Base-by-base conservation (phyloP, 345 rosid species). In the Turritis glabra region DNA sequence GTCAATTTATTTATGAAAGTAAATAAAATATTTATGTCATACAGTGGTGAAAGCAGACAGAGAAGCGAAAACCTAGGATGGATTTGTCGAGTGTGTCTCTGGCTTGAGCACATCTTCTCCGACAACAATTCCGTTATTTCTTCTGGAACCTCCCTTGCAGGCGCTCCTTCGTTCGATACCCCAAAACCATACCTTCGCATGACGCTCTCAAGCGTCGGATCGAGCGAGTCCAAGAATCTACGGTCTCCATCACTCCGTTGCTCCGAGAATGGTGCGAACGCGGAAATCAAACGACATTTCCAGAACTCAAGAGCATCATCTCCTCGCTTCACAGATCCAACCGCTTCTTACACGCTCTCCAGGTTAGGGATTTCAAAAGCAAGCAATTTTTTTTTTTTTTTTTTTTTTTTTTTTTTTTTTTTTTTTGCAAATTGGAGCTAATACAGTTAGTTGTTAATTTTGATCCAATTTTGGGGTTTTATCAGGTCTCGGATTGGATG, bases 401-500 rank as follows among this genome's bases (percentile, higher is more conserved):
- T 32, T 33, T 30, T 29, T 29, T 29, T 29, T 32, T 8, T 8
- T 33, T 30, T 29, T 29, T 29, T 29, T 32, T 8, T 8, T 32
- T 7, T 32, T 8, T 8, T 32, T 32, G 35, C n/a, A n/a, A n/a
- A 32, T 32, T 12, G 41, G 13, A 38, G n/a, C 15, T 38, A 4
- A 4, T 38, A 12, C 1, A 12, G 14, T 14, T 11, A 3, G 27
- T 35, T 14, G 38, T 22, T 11, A 50, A 51, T n/a, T 25, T 8
- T 8, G 19, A 1, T 9, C 12, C 40, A 2, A 35, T 41, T 25
- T 43, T 5, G 5, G 13, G 22, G 13, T 40, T n/a, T n/a, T 3
- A 13, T 7, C 22, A 85, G 92, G 32, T 85, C 15, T 83, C 90
- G 3, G 81, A 83, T 26, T 88, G 82, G 85, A 80, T 84, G 80